Evolutionary conservation across 2,329 filamentous ascomycete genomes (phyloP).

Genomic region (Aspergillus sp.): DNA sequence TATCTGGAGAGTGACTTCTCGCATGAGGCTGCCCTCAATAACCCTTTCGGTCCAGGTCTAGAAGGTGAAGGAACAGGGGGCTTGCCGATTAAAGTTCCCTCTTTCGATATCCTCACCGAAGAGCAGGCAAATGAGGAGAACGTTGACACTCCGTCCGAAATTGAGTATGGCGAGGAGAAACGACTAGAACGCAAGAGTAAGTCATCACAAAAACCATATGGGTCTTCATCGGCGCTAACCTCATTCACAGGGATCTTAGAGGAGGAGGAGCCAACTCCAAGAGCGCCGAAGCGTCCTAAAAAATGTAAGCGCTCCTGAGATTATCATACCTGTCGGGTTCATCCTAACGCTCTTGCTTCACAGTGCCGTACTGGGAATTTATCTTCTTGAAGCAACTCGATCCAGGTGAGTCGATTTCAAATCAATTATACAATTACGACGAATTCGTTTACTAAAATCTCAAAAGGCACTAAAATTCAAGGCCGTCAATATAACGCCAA

Average conservation of each 20-base stretch:
- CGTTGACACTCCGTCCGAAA: conserved; percentile 49
- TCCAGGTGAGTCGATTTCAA: conserved; percentile 1
- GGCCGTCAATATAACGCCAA: background rate
- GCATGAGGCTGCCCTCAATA: conserved; percentile 79
- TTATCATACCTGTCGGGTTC: background rate
- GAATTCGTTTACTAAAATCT: conserved; percentile 2
- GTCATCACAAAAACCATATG: conserved; percentile 11
- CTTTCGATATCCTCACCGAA: conserved; percentile 49
- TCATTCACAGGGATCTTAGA: conserved; percentile 43
- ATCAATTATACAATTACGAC: background rate
- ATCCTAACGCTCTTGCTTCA: background rate
- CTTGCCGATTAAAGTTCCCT: conserved; percentile 48
- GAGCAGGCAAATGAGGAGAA: conserved; percentile 53
- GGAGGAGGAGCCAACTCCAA: conserved; percentile 47
- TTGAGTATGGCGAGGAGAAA: conserved; percentile 50
- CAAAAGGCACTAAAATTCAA: background rate
- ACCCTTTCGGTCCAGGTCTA: conserved; percentile 73
- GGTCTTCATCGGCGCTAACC: conserved; percentile 11
- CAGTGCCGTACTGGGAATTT: conserved; percentile 6
- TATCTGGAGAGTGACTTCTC: conserved; percentile 96
- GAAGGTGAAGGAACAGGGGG: conserved; percentile 44
- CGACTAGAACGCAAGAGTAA: conserved; percentile 48
- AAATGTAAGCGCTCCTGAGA: conserved; percentile 32
- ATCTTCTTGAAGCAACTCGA: conserved; percentile 5
- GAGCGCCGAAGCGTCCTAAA: conserved; percentile 46